phyloP scores from a whole-genome alignment of 768 basidiomycete genomes.

The Calocybe gangraenosa region DNA sequence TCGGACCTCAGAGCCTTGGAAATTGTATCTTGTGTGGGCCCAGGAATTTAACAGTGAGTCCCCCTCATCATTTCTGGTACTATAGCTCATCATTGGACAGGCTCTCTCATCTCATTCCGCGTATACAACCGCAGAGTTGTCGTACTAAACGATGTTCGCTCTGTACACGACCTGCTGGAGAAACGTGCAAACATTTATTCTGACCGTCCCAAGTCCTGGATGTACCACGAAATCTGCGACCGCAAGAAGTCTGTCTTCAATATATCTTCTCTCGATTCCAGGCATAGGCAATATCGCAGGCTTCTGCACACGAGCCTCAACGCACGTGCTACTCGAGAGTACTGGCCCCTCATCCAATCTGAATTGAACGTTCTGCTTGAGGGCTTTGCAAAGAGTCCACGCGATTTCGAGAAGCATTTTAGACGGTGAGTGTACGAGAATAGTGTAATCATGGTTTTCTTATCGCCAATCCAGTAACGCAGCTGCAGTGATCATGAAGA shows the following conservation, averaged over 20 bases:
- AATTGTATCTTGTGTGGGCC: constrained; percentile 23
- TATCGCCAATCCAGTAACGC: constrained; percentile 25
- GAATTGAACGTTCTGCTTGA: constrained; percentile 30
- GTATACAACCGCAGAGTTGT: constrained; percentile 41
- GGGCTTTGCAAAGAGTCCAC: constrained; percentile 26
- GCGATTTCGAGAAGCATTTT: constrained; percentile 30
- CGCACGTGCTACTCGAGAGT: constrained; percentile 28
- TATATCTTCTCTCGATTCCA: constrained; percentile 33
- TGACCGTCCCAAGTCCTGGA: constrained; percentile 44
- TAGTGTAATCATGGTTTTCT: neutral
- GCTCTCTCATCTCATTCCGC: constrained; percentile 44
- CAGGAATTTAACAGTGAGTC: constrained; percentile 17
- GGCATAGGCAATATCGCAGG: constrained; percentile 37
- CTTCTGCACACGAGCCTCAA: constrained; percentile 35
- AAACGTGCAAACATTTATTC: constrained; percentile 51
- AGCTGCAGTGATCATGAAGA: constrained; percentile 36
- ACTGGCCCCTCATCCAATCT: constrained; percentile 31
- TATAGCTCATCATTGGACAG: too few species aligned
- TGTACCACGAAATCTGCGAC: constrained; percentile 39
- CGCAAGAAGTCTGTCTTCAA: constrained; percentile 40
- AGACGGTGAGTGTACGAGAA: constrained; percentile 26
- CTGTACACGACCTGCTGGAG: constrained; percentile 46
- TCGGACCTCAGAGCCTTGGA: constrained; percentile 22
- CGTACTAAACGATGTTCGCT: constrained; percentile 42
- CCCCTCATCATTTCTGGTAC: too few species aligned